Percentiles rank a stretch among this genome's conserved stretches.
These are phyloP conservation scores for Atkinsonella hypoxylon DNA, from an alignment of 2,329 filamentous ascomycete genomes.

Conservation along the genomic window DNA sequence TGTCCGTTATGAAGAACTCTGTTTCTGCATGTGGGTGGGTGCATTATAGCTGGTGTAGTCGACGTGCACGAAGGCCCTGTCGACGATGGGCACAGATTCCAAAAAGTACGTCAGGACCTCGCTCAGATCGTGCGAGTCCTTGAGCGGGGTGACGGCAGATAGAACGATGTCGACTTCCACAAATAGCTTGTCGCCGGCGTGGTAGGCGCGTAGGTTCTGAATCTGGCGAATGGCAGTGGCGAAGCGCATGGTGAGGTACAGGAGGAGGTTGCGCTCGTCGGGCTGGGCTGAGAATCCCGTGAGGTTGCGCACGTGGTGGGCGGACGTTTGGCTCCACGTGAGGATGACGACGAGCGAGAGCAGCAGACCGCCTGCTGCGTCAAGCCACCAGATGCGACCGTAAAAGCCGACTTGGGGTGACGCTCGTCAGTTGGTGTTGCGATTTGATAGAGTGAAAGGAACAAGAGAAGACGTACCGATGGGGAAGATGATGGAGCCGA, in stretches of 20 bases:
- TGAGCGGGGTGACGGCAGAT: constrained; percentile 60
- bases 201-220: constrained; percentile 74
- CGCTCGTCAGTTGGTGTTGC: neutral
- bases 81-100: constrained; percentile 71
- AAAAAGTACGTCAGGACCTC: constrained; percentile 75
- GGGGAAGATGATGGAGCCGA: constrained; percentile 78
- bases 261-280: constrained; percentile 70
- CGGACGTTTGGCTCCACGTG: constrained; percentile 65
- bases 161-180: constrained; percentile 75
- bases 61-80: constrained; percentile 57
- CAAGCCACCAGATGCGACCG: constrained; percentile 70
- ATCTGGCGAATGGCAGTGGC: constrained; percentile 79
- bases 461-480: constrained; percentile 34
- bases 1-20: constrained; percentile 10
- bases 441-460: neutral
- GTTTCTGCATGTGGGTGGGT: constrained; percentile 43
- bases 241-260: constrained; percentile 91
- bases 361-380: constrained; percentile 64
- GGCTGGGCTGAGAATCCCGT: constrained; percentile 68
- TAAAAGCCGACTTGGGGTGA: constrained; percentile 52
- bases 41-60: constrained; percentile 52
- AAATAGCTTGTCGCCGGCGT: constrained; percentile 74
- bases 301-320: constrained; percentile 68
- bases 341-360: constrained; percentile 70
- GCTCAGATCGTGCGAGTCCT: constrained; percentile 69